Evolutionary conservation across 176 grass and related monocot genomes (phyloP), one percentile per base, ranked within the genome.

Genomic region (Saccharum officinarum): DNA sequence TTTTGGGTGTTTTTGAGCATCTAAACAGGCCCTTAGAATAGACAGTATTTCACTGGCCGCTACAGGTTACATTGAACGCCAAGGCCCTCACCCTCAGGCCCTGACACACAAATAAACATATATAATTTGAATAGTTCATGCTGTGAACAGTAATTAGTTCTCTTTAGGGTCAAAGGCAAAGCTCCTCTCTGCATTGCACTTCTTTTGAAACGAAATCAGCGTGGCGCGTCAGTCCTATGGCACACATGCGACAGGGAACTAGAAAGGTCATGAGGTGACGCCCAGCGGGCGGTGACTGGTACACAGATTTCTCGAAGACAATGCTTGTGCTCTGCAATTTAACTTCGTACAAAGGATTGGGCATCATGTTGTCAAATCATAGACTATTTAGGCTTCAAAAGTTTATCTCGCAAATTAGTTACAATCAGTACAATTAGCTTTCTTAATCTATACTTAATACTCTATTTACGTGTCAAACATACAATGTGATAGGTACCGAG

Each of bases 151-250:
- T 33, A 15, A 33, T 40, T 57, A 38, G 5, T 22, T 57, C 66
- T 15, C 79, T 71, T 82, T 69, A 9, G 47, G 50, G 47, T 82
- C 66, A 82, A 82, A 82, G 79, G n/a, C 59, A 61, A 61, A 61
- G 22, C 67, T 54, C 79, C 65, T 55, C 79, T 54, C 66, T 71
- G 67, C 49, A 40, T 60, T 11, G 34, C 80, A 30, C 67, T 71
- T 30, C 67, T 60, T 82, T 82, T 71, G 50, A 59, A 82, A 82
- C 34, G 49, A 71, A 82, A 82, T 71, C 80, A 71, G 67, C 67
- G 40, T 59, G 47, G 80, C 34, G 25, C 44, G 71, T 50, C 71
- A 50, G 71, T 74, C 67, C 45, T 81, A 13, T 70, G 22, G 34
- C 18, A 16, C 79, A 70, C 65, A 70, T 69, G 66, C 47, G n/a